Base-by-base conservation (phyloP, 2,329 filamentous ascomycete species). In the Thielaviopsis ethacetica region DNA sequence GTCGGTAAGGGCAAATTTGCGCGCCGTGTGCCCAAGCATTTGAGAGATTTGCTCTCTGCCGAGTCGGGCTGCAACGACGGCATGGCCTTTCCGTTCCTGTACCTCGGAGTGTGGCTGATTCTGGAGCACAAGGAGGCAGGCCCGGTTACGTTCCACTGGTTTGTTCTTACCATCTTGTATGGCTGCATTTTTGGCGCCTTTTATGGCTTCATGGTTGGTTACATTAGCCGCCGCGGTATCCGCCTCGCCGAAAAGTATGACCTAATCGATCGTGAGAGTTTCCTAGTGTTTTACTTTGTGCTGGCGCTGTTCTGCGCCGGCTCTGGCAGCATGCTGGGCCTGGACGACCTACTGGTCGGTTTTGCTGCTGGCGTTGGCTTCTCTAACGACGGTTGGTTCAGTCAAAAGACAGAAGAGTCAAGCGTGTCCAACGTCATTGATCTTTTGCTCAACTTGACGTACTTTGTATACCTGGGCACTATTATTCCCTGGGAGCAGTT, bases 351-450 rank as follows among this genome's bases (percentile, higher is more conserved):
- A 56, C 80, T 98, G 3, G 88, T 98, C 47, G 93, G 93, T 47
- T 98, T 98, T 67, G 85, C 91, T 15, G 89, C 88, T 59, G 93
- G 93, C 60, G 93, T 98, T n/a, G 93, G 93, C 58, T 98, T 98
- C 75, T 96, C 91, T 65, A 98, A 98, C 70, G 93, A 98, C 68
- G 93, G 93, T 64, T 98, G 93, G 93, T 98, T 98, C 67, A 87
- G 88, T 17, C 88, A 96, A 68, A 96, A 96, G 76, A 98, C 93
- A 0, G 93, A 98, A 69, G 93, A 98, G 71, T 91, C 93, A 0
- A 93, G 97, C 69, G 93, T 98, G 10, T 97, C 91, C 70, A 97
- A 98, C 81, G 93, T 98, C 69, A 98, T 98, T 67, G 93, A 98
- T 76, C 72, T 98, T 69, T 76, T 98, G 62, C 84, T 98, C 74